Conservation (phyloP, 2,329 filamentous ascomycete genomes). For the Exophiala xenobiotica region DNA sequence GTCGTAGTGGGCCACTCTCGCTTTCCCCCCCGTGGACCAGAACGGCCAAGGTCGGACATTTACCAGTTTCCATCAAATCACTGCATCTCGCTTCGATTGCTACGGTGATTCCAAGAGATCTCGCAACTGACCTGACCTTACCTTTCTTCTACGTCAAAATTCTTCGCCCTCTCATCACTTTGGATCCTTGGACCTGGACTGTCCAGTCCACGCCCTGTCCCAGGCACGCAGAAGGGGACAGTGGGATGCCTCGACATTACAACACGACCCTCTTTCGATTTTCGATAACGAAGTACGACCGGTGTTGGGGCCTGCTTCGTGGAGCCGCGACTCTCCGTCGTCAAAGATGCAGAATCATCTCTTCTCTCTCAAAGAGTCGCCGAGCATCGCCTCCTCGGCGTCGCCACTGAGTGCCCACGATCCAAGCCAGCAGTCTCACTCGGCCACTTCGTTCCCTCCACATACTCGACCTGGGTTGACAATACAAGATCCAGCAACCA, state of each 20-base stretch:
- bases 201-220: constrained; percentile 8
- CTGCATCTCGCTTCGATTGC: constrained; percentile 24
- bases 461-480: constrained; percentile 10
- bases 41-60: constrained; percentile 23
- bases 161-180: constrained; percentile 5
- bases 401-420: constrained; percentile 13
- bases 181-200: neutral
- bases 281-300: neutral
- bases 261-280: neutral
- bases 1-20: constrained; percentile 16
- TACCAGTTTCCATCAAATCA: constrained; percentile 12
- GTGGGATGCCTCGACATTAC: constrained; percentile 15
- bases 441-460: constrained; percentile 10
- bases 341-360: constrained; percentile 16
- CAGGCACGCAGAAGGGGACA: constrained; percentile 6
- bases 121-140: neutral
- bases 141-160: neutral
- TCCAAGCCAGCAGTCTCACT: constrained; percentile 8
- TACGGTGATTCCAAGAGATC: constrained; percentile 14
- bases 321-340: neutral
- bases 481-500: constrained; percentile 14
- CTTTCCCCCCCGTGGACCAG: constrained; percentile 14
- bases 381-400: constrained; percentile 10
- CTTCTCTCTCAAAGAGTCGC: constrained; percentile 12
- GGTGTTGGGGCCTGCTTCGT: neutral